Conservation (phyloP, 2,329 filamentous ascomycete genomes). For the Fusarium denticulatum region DNA sequence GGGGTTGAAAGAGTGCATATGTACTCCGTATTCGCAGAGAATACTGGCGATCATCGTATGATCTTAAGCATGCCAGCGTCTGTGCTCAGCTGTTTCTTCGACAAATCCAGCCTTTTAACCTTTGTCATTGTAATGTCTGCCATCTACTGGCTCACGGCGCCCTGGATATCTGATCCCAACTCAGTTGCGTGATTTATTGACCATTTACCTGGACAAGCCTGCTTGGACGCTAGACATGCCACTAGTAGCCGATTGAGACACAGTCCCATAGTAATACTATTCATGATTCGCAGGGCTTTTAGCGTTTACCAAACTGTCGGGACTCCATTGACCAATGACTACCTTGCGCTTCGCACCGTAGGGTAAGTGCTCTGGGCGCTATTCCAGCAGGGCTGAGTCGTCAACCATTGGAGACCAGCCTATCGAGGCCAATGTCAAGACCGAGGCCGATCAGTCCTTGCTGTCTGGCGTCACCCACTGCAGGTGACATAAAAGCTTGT, state of each 20-base stretch:
- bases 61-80: fast-evolving
- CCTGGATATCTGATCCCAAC: neutral
- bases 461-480: neutral
- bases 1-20: fast-evolving
- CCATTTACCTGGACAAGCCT: fast-evolving
- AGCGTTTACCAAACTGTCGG: neutral
- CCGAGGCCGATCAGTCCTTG: fast-evolving
- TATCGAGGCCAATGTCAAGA: neutral
- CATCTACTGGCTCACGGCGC: neutral
- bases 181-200: neutral
- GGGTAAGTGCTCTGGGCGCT: neutral
- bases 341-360: neutral
- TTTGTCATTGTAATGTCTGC: fast-evolving
- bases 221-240: fast-evolving
- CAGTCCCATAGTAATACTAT: fast-evolving
- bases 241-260: neutral
- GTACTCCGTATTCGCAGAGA: fast-evolving
- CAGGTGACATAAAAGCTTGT: too few relatives aligned
- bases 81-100: fast-evolving
- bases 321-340: neutral
- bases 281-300: neutral
- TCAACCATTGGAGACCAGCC: neutral
- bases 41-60: neutral
- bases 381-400: too few relatives aligned
- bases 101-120: fast-evolving